Conservation (phyloP, 2,329 filamentous ascomycete species). For the Lasiodiplodia theobromae region DNA sequence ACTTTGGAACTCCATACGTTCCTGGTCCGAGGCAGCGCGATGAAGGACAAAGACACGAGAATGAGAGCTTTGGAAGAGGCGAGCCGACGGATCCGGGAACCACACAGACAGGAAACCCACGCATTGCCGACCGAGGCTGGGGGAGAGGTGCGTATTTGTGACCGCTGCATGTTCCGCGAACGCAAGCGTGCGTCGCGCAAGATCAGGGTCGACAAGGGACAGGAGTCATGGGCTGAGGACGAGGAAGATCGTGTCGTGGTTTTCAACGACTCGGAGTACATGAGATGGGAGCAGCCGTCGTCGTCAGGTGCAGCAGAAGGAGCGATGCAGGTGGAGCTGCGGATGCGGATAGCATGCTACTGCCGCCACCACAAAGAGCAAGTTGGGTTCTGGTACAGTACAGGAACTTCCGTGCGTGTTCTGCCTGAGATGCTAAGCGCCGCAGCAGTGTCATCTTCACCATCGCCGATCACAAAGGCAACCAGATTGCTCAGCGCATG, state of each 20-base stretch:
- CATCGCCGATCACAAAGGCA: slow-evolving; percentile 78
- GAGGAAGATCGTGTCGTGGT: neutral
- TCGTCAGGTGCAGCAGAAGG: slow-evolving; percentile 32
- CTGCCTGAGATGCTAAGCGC: neutral
- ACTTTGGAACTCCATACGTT: slow-evolving; percentile 81
- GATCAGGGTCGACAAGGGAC: slow-evolving; percentile 88
- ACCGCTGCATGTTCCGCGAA: slow-evolving; percentile 83
- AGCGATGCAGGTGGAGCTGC: slow-evolving; percentile 77
- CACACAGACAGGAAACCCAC: neutral
- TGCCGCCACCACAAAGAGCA: slow-evolving; percentile 92
- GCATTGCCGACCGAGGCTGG: slow-evolving; percentile 51
- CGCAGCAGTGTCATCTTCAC: slow-evolving; percentile 77
- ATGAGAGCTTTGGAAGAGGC: slow-evolving; percentile 63
- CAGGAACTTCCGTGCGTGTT: neutral
- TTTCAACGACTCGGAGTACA: slow-evolving; percentile 2
- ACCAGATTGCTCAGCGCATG: slow-evolving; percentile 78
- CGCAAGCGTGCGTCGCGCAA: slow-evolving; percentile 85
- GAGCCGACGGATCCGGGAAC: neutral
- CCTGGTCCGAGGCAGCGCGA: slow-evolving; percentile 87
- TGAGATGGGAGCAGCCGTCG: slow-evolving; percentile 50
- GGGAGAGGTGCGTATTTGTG: slow-evolving; percentile 86
- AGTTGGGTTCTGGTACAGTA: slow-evolving; percentile 70
- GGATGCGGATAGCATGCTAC: slow-evolving; percentile 94
- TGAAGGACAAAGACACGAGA: slow-evolving; percentile 72
- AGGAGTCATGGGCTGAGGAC: slow-evolving; percentile 69